Base-by-base conservation (phyloP, 305 asterid species). In the Salvia sclarea region DNA sequence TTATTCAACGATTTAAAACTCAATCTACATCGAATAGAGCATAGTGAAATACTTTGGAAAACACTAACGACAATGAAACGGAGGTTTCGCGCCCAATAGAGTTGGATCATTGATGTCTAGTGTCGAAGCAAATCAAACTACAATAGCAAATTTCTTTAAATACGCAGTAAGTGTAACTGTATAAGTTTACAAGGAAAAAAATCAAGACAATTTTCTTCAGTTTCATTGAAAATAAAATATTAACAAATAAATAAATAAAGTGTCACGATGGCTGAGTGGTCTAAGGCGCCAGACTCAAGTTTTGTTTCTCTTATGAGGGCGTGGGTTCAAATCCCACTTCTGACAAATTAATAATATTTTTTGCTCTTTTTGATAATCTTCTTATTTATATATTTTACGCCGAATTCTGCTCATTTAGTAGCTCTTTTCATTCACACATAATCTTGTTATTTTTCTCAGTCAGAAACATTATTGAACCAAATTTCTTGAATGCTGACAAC, bases 261-360 rank as follows among this genome's bases (percentile, higher is more conserved):
- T 9, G 88, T 83, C 82, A 80, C 84, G 84, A 83, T 83, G 88
- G 85, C 85, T 84, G 85, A 83, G 88, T 81, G 88, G 88, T 81
- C 88, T 79, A 84, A 84, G 84, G 84, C 86, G 89, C 86, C 86
- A 84, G 86, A 81, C 89, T 84, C 83, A 81, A 84, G 85, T 84
- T 84, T 83, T 79, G 85, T 82, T 84, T 83, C 24, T 73, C 87
- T 68, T 28, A 3, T 72, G 83, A 78, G 80, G 89, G 85, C 80
- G 85, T 84, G 86, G 86, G 83, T 84, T 84, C 89, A 81, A 81
- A 84, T 55, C 88, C 83, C 82, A 79, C 81, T 77, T 72, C 76
- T 77, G 75, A 77, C 78, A 77, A 0, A 11, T 3, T 3, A 28
- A 1, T 28, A 0, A 0, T 8, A 0, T 20, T n/a, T 3, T 13